Base-by-base conservation (phyloP, 2,329 filamentous ascomycete species). In the Colletotrichum viniferum region DNA sequence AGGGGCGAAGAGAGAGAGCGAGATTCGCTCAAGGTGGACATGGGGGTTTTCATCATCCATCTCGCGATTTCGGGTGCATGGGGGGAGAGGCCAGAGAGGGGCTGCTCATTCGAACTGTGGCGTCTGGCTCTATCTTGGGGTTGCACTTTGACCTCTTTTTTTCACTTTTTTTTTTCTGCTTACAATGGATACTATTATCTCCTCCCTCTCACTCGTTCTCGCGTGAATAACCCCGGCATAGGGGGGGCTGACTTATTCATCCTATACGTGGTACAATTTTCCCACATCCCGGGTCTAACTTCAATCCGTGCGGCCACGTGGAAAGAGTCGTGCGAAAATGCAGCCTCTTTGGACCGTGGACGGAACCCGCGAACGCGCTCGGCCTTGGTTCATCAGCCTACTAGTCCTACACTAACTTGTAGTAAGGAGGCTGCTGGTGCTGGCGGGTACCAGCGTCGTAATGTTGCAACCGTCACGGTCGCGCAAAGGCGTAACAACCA, bases 281-380 rank as follows among this genome's bases (percentile, higher is more conserved):
- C 69, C 73, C 73, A 73, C 69, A 58, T 64, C 69, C 69, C 73
- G 69, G 73, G 30, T 65, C 48, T 52, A 5, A 34, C 32, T 43
- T 75, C 32, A 32, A 65, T 68, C 63, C 63, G 73, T 69, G 69
- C 63, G 58, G 58, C 73, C 73, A 73, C 70, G 70, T 68, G 72
- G 68, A 71, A 61, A 52, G 4, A 4, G 43, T 64, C n/a, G 30
- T 30, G 32, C n/a, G 28, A 48, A 71, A 71, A 30, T 16, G 30
- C 43, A 63, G 43, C 30, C 48, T n/a, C 30, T 26, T 26, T 36
- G 52, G 43, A 52, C 43, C 43, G 43, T 52, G 43, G 43, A 28
- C 32, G 66, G 56, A 71, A 52, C 43, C 56, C 38, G 30, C 43
- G 26, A 36, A 56, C 30, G n/a, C 48, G 30, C 26, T 3, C 32